Base-by-base conservation (phyloP, 2,329 filamentous ascomycete genomes). In the Aureobasidium leucospermi region DNA sequence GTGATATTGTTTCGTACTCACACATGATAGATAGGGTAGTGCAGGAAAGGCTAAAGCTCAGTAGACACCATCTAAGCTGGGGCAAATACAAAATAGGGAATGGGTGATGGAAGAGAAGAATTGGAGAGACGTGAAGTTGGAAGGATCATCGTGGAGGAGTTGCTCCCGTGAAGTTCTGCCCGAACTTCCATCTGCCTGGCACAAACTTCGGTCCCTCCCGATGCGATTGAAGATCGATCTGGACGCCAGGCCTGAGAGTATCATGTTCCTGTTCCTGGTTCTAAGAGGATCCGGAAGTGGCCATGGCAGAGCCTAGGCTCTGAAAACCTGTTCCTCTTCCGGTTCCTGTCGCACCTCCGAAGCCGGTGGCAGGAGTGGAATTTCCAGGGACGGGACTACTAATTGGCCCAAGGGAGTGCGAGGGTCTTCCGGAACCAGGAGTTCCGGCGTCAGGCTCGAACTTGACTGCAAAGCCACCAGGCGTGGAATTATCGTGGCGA, bases 341-440 rank as follows among this genome's bases (percentile, higher is more conserved):
- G 16, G 15, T 41, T 5, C 28, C 55, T 16, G 31, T 34, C 9
- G 31, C 6, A 6, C 55, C 55, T n/a, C 55, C 55, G 16, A 58
- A 48, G 8, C 59, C 59, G 13, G 45, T 28, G 31, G 67, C 69
- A 29, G 75, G 71, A 6, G 75, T 68, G 39, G 73, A 75, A 65
- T 76, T 75, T 23, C 69, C 67, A 1, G 76, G 75, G 48, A 78
- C 66, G 10, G 77, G 77, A 62, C 75, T 78, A 32, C 77, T 77
- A 65, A 79, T 79, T 68, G 78, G 76, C 45, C 77, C 77, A 32
- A 78, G 64, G 4, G 71, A 68, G n/a, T 60, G 61, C 2, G 67
- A 48, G 4, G 66, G 64, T 39, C 65, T 64, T 42, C 63, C 65
- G 32, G 67, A 63, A 38, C 68, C 68, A 2, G 69, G 69, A n/a